A percentile compares a stretch with the other conserved stretches of the same genome.
phyloP scores from a whole-genome alignment of 495 filamentous ascomycete genomes.

The Podospora didyma region DNA sequence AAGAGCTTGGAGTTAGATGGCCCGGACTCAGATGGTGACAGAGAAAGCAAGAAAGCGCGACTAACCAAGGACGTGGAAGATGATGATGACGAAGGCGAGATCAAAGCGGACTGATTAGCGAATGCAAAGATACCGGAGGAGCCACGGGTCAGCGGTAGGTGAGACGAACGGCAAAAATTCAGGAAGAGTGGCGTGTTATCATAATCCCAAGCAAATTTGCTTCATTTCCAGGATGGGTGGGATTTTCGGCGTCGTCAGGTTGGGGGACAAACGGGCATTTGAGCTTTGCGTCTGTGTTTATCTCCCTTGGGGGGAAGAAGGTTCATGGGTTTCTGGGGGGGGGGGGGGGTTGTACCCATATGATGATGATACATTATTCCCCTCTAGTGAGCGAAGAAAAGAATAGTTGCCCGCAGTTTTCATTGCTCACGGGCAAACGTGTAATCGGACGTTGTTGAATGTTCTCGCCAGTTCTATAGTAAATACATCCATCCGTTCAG shows the following conservation, averaged over 20 bases:
- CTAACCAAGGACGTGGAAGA: not conserved
- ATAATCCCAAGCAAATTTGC: not conserved
- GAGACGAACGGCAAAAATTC: too few species aligned
- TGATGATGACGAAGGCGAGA: not conserved
- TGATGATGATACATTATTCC: too few species aligned
- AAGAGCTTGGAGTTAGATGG: constrained; percentile 26
- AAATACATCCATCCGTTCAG: too few species aligned
- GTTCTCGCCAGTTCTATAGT: too few species aligned
- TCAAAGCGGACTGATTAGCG: not conserved
- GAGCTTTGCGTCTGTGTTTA: not conserved
- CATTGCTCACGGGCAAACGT: too few species aligned
- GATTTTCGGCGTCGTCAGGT: not conserved
- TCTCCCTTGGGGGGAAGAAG: not conserved
- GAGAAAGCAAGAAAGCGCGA: constrained; percentile 2
- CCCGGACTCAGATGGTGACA: constrained; percentile 7
- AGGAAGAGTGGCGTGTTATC: not conserved
- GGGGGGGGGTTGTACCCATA: not conserved
- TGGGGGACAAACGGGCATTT: not conserved
- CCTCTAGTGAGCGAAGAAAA: too few species aligned
- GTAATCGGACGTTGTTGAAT: too few species aligned
- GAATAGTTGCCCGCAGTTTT: too few species aligned
- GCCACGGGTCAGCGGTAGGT: not conserved
- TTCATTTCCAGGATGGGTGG: not conserved
- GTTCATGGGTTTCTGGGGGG: not conserved
- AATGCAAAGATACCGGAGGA: not conserved